Conservation (phyloP, 2,329 filamentous ascomycete genomes). For the Phialemoniopsis sp. region DNA sequence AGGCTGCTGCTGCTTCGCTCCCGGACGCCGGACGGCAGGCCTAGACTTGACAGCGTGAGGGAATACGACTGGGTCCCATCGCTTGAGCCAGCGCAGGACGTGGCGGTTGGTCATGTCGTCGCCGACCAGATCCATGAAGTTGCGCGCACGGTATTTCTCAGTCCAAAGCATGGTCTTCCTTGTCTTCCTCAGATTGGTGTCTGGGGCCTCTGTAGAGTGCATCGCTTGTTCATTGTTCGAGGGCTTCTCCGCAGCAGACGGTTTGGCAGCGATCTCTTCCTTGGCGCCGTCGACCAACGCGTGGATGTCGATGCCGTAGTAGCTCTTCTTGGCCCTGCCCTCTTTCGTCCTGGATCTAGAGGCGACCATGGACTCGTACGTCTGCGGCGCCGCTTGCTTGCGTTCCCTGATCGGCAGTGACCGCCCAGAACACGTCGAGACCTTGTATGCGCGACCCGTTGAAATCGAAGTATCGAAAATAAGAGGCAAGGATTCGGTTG, state of each 20-base stretch:
- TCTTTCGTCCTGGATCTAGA: constrained; percentile 62
- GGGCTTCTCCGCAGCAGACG: neutral
- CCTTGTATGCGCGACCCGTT: constrained; percentile 25
- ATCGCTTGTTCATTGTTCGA: constrained; percentile 26
- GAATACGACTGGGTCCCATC: constrained; percentile 91
- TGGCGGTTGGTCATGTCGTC: constrained; percentile 90
- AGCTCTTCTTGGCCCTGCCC: constrained; percentile 68
- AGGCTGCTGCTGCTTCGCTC: constrained; percentile 26
- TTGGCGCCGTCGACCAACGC: constrained; percentile 69
- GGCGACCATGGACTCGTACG: constrained; percentile 66
- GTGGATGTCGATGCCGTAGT: constrained; percentile 93
- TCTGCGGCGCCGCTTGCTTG: constrained; percentile 34
- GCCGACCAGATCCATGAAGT: constrained; percentile 89
- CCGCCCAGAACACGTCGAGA: constrained; percentile 55
- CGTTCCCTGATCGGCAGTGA: constrained; percentile 52
- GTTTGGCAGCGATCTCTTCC: constrained; percentile 42
- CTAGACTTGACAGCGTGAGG: constrained; percentile 66
- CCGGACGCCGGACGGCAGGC: constrained; percentile 27
- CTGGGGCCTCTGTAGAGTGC: constrained; percentile 35
- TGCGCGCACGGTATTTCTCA: constrained; percentile 91
- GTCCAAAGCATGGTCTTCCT: constrained; percentile 75
- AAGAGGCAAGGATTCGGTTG: constrained; percentile 13
- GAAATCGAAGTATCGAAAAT: constrained; percentile 8
- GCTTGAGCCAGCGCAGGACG: constrained; percentile 89
- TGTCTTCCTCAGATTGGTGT: constrained; percentile 27